phyloP scores from a whole-genome alignment of 2,329 filamentous ascomycete species.

The Curvularia sp. region DNA sequence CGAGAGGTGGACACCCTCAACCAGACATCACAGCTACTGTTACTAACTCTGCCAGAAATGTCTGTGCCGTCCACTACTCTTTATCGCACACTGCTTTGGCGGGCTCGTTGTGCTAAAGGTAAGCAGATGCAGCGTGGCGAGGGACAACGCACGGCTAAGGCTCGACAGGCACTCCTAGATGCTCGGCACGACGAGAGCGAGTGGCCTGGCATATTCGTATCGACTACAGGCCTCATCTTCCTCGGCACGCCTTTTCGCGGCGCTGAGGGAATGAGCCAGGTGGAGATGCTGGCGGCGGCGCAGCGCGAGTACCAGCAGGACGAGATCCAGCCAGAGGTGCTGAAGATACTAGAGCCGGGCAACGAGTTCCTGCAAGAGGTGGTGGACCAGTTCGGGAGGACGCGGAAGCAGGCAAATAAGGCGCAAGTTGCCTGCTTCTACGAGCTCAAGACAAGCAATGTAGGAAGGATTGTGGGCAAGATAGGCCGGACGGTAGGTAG shows the following conservation, averaged over 20 bases:
- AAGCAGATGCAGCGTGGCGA: too few species aligned
- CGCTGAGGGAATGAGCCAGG: slow-evolving; percentile 32
- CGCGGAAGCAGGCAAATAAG: slow-evolving; percentile 25
- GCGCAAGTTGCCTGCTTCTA: slow-evolving; percentile 31
- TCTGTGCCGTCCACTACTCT: too few species aligned
- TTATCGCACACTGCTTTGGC: too few species aligned
- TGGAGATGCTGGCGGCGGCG: slow-evolving; percentile 36
- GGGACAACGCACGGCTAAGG: too few species aligned
- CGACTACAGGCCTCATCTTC: slow-evolving; percentile 30
- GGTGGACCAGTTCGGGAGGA: slow-evolving; percentile 27
- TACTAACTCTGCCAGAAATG: too few species aligned
- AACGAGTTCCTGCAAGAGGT: slow-evolving; percentile 33
- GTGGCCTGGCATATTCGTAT: slow-evolving; percentile 29
- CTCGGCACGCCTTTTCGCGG: slow-evolving; percentile 38
- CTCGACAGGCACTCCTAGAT: too few species aligned
- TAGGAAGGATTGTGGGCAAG: slow-evolving; percentile 35
- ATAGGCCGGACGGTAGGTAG: slow-evolving; percentile 26
- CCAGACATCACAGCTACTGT: too few species aligned
- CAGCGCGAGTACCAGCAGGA: slow-evolving; percentile 29
- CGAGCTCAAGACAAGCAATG: slow-evolving; percentile 31
- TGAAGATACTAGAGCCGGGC: slow-evolving; percentile 30
- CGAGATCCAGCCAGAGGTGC: slow-evolving; percentile 22
- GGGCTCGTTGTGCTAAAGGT: too few species aligned
- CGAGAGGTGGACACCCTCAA: too few species aligned
- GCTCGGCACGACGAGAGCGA: too few species aligned